Conservation (phyloP, 352 stramenopile species). For the Pythium rhizo-oryzae region DNA sequence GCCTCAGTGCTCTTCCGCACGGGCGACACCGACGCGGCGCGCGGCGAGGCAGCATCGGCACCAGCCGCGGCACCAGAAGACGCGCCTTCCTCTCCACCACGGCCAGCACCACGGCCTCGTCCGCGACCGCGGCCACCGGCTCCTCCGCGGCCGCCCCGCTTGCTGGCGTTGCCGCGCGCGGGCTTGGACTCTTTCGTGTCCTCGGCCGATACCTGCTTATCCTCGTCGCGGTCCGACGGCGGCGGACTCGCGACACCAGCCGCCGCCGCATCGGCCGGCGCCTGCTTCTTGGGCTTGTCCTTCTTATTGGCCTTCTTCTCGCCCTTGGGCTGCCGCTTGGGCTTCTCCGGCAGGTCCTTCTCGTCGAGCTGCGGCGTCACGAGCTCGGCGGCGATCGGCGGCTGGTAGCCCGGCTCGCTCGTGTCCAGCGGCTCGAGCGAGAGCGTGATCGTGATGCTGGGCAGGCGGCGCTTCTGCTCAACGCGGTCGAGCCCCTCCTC, state of each 20-base stretch:
- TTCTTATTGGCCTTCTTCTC: conserved; percentile 31
- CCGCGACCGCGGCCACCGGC: conserved; percentile 22
- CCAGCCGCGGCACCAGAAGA: no score
- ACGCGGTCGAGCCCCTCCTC: conserved; percentile 85
- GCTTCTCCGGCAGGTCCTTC: conserved; percentile 23
- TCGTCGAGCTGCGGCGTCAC: conserved; percentile 45
- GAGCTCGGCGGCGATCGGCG: conserved; percentile 62
- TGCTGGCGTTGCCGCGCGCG: conserved; percentile 3
- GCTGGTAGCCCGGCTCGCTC: conserved; percentile 69
- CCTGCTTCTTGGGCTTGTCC: conserved; percentile 28
- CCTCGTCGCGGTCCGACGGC: conserved; percentile 21
- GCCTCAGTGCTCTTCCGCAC: conserved; percentile 4
- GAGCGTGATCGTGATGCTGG: conserved; percentile 75
- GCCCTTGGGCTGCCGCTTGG: conserved; percentile 26
- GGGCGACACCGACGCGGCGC: not conserved
- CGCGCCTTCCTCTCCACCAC: conserved; percentile 6
- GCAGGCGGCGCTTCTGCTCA: conserved; percentile 70
- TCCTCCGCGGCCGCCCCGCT: conserved; percentile 23
- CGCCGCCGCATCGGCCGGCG: not conserved
- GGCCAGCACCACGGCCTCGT: conserved; percentile 12
- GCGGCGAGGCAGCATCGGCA: not conserved
- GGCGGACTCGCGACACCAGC: not conserved
- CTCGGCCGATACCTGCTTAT: conserved; percentile 30
- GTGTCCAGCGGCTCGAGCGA: conserved; percentile 67
- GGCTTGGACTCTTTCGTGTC: conserved; percentile 28